Base-by-base conservation (phyloP, 2,329 filamentous ascomycete species). In the Alternaria burnsii region DNA sequence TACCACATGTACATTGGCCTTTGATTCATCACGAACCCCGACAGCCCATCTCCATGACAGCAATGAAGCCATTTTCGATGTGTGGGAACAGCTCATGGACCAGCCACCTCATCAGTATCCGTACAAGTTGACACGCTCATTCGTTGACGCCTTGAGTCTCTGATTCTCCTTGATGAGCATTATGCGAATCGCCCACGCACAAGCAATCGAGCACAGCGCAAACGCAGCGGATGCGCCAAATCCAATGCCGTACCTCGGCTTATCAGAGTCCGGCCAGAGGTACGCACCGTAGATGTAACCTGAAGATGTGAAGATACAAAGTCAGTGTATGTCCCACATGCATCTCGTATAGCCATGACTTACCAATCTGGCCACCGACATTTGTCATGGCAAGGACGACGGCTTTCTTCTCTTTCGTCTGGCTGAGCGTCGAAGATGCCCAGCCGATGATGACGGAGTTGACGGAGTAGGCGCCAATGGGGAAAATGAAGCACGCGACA, bases 381-480 rank as follows among this genome's bases (percentile, higher is more conserved):
- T 74, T 74, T 1, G 71, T 74, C 69, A 74, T 71, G 0, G 71
- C 72, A n/a, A 74, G 62, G 1, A 73, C 72, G 18, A 74, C 69
- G 6, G 71, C 70, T 60, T 74, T 74, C 59, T 74, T 74, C 50
- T 74, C 71, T 24, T 74, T 74, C 0, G 71, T 74, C 42, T 74
- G 71, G 26, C 65, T 61, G 0, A 74, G 65, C 7, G 71, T 74
- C 10, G 70, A 73, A 14, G 66, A 66, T 2, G 70, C 71, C 72
- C 71, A 74, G 9, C 71, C 71, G 28, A 74, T 73, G 16, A 75
- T 73, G 38, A 75, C 72, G 0, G 71, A 73, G 34, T 75, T 75
- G 46, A 75, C 72, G 0, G 69, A 70, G 55, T 75, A 75, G 3
- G 72, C 71, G 22, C 72, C 72, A 7, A 72, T 66, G 7, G 71